These are phyloP conservation scores for Kwoniella europaea DNA, from an alignment of 768 basidiomycete species.

Conservation along the genomic window DNA sequence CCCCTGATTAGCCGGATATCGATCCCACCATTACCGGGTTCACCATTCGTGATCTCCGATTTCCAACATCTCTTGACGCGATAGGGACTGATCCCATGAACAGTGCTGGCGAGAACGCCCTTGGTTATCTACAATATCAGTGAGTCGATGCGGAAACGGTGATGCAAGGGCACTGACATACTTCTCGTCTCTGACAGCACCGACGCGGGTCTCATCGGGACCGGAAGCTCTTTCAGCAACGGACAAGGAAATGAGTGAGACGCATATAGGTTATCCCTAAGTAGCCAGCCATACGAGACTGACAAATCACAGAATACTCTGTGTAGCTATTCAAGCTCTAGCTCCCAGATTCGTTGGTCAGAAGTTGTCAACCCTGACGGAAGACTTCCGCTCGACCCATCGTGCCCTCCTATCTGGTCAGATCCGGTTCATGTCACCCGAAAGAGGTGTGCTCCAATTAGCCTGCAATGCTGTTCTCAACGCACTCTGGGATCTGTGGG, in stretches of 20 bases:
- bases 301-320: conserved; percentile 28
- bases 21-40: conserved; percentile 38
- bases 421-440: conserved; percentile 44
- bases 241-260: conserved; percentile 46
- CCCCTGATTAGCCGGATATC: not conserved
- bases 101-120: conserved; percentile 38
- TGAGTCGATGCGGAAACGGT: too few species aligned
- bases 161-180: too few species aligned
- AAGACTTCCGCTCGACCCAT: conserved; percentile 33
- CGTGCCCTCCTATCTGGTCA: conserved; percentile 36
- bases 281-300: too few species aligned
- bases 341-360: conserved; percentile 41
- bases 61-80: conserved; percentile 36
- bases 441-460: conserved; percentile 40
- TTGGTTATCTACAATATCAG: conserved; percentile 37
- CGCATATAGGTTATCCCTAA: not conserved
- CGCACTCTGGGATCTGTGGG: conserved; percentile 75
- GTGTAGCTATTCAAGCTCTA: conserved; percentile 32
- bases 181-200: conserved; percentile 6
- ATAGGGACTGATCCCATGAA: conserved; percentile 45
- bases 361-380: conserved; percentile 28
- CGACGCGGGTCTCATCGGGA: conserved; percentile 31
- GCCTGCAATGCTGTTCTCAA: conserved; percentile 68
- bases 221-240: conserved; percentile 42
- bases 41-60: conserved; percentile 39